Base-by-base conservation (phyloP, 164 flowering plant genomes). In the Macadamia tetraphylla region DNA sequence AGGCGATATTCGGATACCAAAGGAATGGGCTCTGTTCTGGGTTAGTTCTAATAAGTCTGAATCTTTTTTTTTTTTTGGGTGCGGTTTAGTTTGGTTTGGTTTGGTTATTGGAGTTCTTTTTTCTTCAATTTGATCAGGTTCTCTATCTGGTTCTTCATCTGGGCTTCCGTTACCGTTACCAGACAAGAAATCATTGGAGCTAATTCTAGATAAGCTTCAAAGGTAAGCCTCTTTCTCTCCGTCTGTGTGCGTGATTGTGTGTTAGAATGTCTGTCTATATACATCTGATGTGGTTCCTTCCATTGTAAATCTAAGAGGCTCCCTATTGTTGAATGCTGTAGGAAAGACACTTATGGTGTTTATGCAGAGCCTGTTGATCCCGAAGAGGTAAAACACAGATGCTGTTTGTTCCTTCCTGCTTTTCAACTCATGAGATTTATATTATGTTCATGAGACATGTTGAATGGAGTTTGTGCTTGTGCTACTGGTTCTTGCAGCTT, bases 311-410 rank as follows among this genome's bases (percentile, higher is more conserved):
- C n/a, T 52, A 52, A 52, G 57, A 52, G 55, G 14, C 13, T 51
- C 55, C 12, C 13, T 9, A 17, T 13, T 52, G 57, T 52, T 74
- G 61, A 42, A 59, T 66, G 66, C 79, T 72, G 75, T 91, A 94
- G 99, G 93, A 92, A 94, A 72, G 99, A 94, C 67, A 86, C 83
- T 9, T 94, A 94, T 75, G 95, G 97, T 42, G 99, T 92, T 62
- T 92, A 85, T 76, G 94, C 97, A 0, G 99, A 92, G 60, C 97
- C 97, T 0, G 99, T 92, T 75, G 97, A 92, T 81, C 92, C 92
- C 9, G 95, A 94, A 61, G 99, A 94, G 97, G 99, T 94, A 52
- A 14, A 10, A 9, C 17, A 9, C 3, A 1, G 14, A 13, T 11
- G 5, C 15, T 52, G 17, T 57, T 14, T 17, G 46, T 17, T 43